Base-by-base conservation (phyloP, 2,329 filamentous ascomycete genomes). In the Teratosphaeria viscida region DNA sequence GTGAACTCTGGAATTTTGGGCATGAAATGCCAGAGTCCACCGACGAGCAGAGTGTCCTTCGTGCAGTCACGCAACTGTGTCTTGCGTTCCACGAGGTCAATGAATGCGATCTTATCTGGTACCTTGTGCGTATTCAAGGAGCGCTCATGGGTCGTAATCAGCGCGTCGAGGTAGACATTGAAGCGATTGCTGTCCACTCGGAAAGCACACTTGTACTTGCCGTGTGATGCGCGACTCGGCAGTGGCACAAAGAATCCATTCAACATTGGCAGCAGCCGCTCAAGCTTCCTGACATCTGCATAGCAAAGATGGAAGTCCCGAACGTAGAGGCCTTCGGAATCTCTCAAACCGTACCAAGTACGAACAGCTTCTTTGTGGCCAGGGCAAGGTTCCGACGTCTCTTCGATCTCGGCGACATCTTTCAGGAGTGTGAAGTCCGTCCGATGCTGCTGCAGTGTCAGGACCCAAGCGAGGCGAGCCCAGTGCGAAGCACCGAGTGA, bases 401-500 rank as follows among this genome's bases (percentile, higher is more conserved):
- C 79, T 2, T 81, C 77, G 47, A 90, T 81, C 10, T 82, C 80
- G 5, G 87, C 85, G 37, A 96, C 79, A 43, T 82, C 81, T 60
- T 87, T 83, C 34, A 96, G 79, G 5, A 95, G 75, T 12, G 82
- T 81, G 49, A 94, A 75, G 64, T 90, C 85, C 2, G 81, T 78
- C 19, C 82, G 78, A 12, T 83, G 76, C 64, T 89, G 83, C 72
- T 91, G 90, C 57, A 88, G 76, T 2, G 86, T 92, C 63, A 95
- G 79, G 2, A 92, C 79, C 84, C 88, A 95, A 0, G 91, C 91
- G 47, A 96, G 84, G 32, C 89, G 85, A 67, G 90, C 87, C 90
- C 91, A 96, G 0, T 87, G 83, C 12, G 84, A 81, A 23, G 61
- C 58, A 34, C 89, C 89, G 73, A 96, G 90, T 64, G 91, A 87